Evolutionary conservation across 345 rosid species (phyloP).

Genomic region (Gynandropsis gynandra): DNA sequence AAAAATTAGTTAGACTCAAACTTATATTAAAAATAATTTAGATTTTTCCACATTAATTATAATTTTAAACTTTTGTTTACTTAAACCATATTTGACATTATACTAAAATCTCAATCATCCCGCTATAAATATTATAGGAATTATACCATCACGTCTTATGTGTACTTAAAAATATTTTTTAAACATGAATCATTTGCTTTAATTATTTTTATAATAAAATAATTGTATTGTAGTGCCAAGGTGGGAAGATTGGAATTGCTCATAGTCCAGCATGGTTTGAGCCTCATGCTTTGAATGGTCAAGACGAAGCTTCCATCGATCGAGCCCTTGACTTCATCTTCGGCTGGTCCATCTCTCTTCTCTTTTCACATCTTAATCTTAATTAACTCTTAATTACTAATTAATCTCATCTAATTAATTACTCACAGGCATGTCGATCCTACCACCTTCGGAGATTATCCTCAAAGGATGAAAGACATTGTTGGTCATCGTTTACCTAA

Average conservation of each 20-base stretch:
- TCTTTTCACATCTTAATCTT: not conserved
- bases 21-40: too few relatives aligned
- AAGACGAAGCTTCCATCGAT: not conserved
- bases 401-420: not conserved
- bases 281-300: not conserved
- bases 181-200: too few relatives aligned
- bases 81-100: too few relatives aligned
- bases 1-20: too few relatives aligned
- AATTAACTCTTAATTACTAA: not conserved
- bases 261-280: slow-evolving; percentile 6
- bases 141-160: too few relatives aligned
- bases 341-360: slow-evolving; percentile 5
- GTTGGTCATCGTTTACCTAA: slow-evolving; percentile 30
- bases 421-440: slow-evolving; percentile 24
- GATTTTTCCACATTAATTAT: too few relatives aligned
- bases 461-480: slow-evolving; percentile 19
- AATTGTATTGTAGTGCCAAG: not conserved
- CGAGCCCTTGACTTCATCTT: slow-evolving; percentile 7
- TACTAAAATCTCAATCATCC: too few relatives aligned
- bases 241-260: slow-evolving; percentile 5
- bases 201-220: too few relatives aligned
- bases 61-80: too few relatives aligned
- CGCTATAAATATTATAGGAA: too few relatives aligned
- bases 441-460: slow-evolving; percentile 30
- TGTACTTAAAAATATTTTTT: too few relatives aligned